These are phyloP conservation scores for Phaeosphaeria sp. DNA, from an alignment of 2,329 filamentous ascomycete species.

Conservation along the genomic window DNA sequence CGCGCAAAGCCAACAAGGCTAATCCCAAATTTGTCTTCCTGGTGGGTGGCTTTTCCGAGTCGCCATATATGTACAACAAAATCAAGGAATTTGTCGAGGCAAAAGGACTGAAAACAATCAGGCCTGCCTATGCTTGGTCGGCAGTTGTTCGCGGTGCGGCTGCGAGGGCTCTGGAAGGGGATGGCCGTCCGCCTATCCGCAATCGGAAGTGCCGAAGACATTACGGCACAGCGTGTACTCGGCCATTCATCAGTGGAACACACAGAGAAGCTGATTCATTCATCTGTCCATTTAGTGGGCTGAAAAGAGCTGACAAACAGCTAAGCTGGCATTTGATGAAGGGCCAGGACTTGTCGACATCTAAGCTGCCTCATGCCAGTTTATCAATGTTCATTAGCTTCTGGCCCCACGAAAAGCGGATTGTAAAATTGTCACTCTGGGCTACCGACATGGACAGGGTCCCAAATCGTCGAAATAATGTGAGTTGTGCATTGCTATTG, in stretches of 20 bases:
- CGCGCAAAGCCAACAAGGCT: neutral
- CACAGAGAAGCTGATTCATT: constrained; percentile 19
- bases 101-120: constrained; percentile 10
- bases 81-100: constrained; percentile 10
- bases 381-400: no score
- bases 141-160: constrained; percentile 32
- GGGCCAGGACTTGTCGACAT: constrained; percentile 21
- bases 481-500: no score
- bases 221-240: constrained; percentile 17
- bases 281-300: neutral
- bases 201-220: constrained; percentile 27
- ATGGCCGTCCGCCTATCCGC: neutral
- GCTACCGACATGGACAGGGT: no score
- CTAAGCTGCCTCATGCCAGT: no score
- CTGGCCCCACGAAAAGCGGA: no score
- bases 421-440: no score
- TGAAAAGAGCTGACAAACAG: constrained; percentile 7
- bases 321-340: constrained; percentile 21
- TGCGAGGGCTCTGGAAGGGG: constrained; percentile 28
- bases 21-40: constrained; percentile 22
- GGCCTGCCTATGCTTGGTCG: constrained; percentile 32
- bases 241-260: neutral
- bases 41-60: constrained; percentile 38
- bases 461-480: no score
- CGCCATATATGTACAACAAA: constrained; percentile 25